Evolutionary conservation across 108 stramenopile species (phyloP).

Genomic region (Skeletonema potamos): DNA sequence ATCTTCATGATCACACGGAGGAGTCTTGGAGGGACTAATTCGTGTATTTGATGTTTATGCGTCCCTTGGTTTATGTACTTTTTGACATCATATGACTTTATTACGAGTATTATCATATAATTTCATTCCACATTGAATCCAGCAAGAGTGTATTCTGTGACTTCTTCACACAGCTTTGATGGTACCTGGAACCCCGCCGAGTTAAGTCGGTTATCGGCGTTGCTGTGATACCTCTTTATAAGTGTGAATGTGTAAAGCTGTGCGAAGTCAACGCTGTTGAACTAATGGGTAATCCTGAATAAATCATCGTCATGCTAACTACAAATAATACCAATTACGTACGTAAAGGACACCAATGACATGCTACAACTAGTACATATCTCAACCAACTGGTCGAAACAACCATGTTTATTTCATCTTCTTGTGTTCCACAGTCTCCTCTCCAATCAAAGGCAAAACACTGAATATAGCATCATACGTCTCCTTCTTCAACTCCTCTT

Average conservation of each 20-base stretch:
- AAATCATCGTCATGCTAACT: background rate
- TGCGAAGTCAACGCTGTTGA: too few species aligned
- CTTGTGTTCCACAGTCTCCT: constrained; percentile 28
- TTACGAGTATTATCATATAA: background rate
- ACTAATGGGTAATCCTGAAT: background rate
- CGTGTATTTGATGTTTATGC: background rate
- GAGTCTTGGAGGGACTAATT: constrained; percentile 83
- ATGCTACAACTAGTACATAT: background rate
- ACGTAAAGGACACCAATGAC: background rate
- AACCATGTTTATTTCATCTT: constrained; percentile 18
- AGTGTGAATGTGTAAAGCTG: too few species aligned
- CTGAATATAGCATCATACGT: constrained; percentile 73
- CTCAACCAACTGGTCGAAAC: background rate
- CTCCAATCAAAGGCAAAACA: constrained; percentile 57
- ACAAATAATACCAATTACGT: background rate
- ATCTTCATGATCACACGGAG: constrained; percentile 67
- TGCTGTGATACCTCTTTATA: background rate
- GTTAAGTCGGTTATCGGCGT: background rate
- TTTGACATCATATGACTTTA: background rate
- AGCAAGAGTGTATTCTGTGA: background rate
- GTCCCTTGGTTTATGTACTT: background rate
- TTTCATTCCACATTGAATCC: background rate
- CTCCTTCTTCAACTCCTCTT: constrained; percentile 65
- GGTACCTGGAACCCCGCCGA: too few species aligned
- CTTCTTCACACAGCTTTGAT: background rate